Base-by-base conservation (phyloP, 768 basidiomycete genomes). In the Tylopilus rubrobrunneus region DNA sequence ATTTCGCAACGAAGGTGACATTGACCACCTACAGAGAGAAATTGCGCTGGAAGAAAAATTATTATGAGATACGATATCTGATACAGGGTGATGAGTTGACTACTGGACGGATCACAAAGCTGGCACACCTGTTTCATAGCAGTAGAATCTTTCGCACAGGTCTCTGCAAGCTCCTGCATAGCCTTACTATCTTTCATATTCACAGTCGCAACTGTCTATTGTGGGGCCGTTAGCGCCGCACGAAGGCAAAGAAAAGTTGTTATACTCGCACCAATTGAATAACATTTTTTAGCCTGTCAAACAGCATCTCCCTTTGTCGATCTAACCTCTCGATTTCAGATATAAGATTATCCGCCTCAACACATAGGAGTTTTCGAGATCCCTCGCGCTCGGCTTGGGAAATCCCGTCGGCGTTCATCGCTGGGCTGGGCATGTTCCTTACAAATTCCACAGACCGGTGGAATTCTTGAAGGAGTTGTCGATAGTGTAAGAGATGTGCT, bases 21-120 rank as follows among this genome's bases (percentile, higher is more conserved):
- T 19, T 9, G 33, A 40, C 4, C 8, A 57, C 69, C 5, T 57
- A 69, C 67, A n/a, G 69, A 51, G 2, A 70, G 11, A 34, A 79
- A 81, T 15, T 74, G 71, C 7, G 78, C 76, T 2, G 83, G 82
- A 21, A 84, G 71, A 64, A 83, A 85, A 27, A 80, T 52, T 78
- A 82, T 79, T 0, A 82, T 77, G 5, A 85, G 63, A 52, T 81
- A 82, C 0, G 77, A 70, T 28, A 84, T 74, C 62, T 82, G 36
- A 76, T 52, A 10, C 21, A 31, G 15, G 5, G 29, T 31, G 10
- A 14, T 67, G 10, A 63, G 41, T 33, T 3, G 4, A 37, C 21
- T 23, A 8, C 25, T 21, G 23, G n/a, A 21, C 10, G 44, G 31
- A 33, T 37, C 39, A 40, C 1, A 25, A n/a, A 28, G 31, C 15